Evolutionary conservation across 116 monocot genomes (phyloP), one percentile per base, ranked within the genome.

Genomic region (Thalassia testudinum): DNA sequence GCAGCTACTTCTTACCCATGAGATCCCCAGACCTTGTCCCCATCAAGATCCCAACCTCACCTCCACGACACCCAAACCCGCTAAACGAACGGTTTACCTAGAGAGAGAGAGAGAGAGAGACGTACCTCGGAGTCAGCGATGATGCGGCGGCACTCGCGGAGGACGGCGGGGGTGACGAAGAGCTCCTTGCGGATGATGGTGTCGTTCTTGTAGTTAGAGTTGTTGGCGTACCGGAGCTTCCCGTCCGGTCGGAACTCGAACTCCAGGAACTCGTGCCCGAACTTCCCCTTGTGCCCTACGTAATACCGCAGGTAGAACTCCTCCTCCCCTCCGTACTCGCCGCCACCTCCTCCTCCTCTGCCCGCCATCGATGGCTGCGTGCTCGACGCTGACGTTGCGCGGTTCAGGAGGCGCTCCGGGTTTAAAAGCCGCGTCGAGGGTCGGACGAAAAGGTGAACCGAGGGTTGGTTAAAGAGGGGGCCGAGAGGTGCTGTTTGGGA

Each of bases 141-240:
- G 70, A 93, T 81, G 60, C 93, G 77, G 54, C 83, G 83, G 81
- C 83, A 87, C 73, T 93, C 93, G 57, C 83, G 79, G 44, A 87
- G 71, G 52, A 87, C 87, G 38, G 87, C 70, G 19, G 83, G 80
- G 47, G 83, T 80, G 62, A 93, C 62, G 76, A 83, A 93, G 54
- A 93, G 77, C 75, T 92, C 92, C 66, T 87, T 92, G 66, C 87
- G 87, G 70, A 92, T 92, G 80, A 92, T 87, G 68, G 92, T 92
- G 69, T 92, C 92, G 70, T 92, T 92, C 73, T 92, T 92, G 78
- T 92, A 92, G 78, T 92, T 92, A 51, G 92, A 92, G 73, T 92
- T 92, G 80, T 92, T 92, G 57, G 87, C 92, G 69, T 92, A 92
- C 13, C 87, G 82, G 45, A 92, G 87, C 71, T 87, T 92, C 19